These are phyloP conservation scores for Trichoderma sp. DNA, from an alignment of 2,329 filamentous ascomycete genomes.

Conservation along the genomic window DNA sequence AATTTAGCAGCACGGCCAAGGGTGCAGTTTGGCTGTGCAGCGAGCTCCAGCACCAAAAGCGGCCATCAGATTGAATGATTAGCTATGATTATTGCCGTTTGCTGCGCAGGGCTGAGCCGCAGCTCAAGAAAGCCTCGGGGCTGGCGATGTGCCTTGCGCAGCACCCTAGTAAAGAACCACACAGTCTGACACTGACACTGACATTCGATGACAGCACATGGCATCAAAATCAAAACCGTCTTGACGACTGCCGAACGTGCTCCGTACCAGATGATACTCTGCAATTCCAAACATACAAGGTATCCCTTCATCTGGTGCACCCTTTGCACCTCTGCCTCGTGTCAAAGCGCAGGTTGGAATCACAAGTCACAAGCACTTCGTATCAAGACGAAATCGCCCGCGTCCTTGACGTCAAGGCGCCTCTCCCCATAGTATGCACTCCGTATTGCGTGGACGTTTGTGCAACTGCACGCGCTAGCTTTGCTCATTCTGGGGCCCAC, in stretches of 20 bases:
- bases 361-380: neutral
- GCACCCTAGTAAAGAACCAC: constrained; percentile 1
- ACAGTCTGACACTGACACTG: neutral
- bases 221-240: neutral
- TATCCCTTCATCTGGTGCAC: neutral
- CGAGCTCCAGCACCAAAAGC: neutral
- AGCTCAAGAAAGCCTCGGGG: constrained; percentile 1
- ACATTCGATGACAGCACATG: neutral
- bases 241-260: neutral
- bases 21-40: constrained; percentile 10
- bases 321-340: neutral
- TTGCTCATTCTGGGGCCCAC: neutral
- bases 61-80: neutral
- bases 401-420: constrained; percentile 4
- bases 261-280: neutral
- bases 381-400: neutral
- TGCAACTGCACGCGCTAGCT: neutral
- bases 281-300: neutral
- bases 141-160: constrained; percentile 13
- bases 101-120: constrained; percentile 13
- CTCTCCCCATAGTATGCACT: constrained; percentile 1
- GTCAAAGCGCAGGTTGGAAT: neutral
- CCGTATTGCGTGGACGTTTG: neutral
- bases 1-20: constrained; percentile 16
- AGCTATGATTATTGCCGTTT: neutral